Evolutionary conservation across 352 stramenopile species (phyloP), one percentile per base, ranked within the genome.

Genomic region (Globisporangium nagaii): DNA sequence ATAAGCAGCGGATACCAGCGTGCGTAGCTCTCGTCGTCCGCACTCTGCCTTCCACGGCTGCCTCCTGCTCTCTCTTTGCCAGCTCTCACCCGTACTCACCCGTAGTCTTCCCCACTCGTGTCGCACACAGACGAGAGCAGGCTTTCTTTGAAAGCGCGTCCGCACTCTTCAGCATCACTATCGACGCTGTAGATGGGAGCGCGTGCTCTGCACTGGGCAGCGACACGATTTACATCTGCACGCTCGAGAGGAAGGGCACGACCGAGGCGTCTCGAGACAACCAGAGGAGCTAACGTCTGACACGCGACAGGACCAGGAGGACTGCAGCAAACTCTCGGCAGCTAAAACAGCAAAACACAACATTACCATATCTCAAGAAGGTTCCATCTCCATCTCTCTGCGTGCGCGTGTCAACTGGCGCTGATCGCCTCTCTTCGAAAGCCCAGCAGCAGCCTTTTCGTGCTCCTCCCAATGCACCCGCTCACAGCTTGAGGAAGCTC

Each of bases 401-500:
- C 3, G 1, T 24, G n/a, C n/a, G n/a, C n/a, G n/a, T n/a, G n/a
- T n/a, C n/a, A n/a, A n/a, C n/a, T n/a, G n/a, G n/a, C n/a, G n/a
- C n/a, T n/a, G n/a, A n/a, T n/a, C n/a, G n/a, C n/a, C n/a, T n/a
- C n/a, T n/a, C n/a, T n/a, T n/a, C n/a, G n/a, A n/a, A n/a, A n/a
- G n/a, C n/a, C n/a, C n/a, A n/a, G n/a, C n/a, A n/a, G n/a, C n/a
- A n/a, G n/a, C n/a, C n/a, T n/a, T n/a, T n/a, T n/a, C n/a, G n/a
- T n/a, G n/a, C n/a, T 15, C 36, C 17, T 48, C 28, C 27, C n/a
- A 4, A 4, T 17, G n/a, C 17, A 11, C 15, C 13, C 20, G 17
- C 45, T 55, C 74, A 87, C 22, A 89, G 61, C 64, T 85, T 87
- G 43, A 94, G 60, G 47, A 89, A 85, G 12, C 73, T 75, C 41